Evolutionary conservation across 371 early-diverging fungal genomes (phyloP).

Genomic region (Mucor sp.): DNA sequence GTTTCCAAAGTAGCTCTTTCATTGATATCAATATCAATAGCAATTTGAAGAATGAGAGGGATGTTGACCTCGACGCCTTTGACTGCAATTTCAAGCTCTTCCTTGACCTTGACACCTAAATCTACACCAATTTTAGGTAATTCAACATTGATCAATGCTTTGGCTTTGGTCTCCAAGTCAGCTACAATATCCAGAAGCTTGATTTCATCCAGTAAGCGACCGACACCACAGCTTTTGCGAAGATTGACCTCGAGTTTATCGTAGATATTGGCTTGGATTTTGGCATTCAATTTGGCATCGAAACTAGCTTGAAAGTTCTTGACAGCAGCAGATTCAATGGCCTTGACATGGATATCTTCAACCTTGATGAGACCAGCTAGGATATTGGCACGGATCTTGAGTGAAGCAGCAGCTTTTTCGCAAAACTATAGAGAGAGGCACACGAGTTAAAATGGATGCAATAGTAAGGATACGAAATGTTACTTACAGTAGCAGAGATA

Average conservation of each 20-base stretch:
- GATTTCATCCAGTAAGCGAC: slow-evolving; percentile 10
- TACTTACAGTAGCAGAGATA: slow-evolving; percentile 24
- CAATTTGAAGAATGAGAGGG: slow-evolving; percentile 12
- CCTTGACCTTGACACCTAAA: slow-evolving; percentile 18
- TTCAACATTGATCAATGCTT: slow-evolving; percentile 21
- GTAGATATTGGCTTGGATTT: slow-evolving; percentile 24
- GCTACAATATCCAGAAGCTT: slow-evolving; percentile 24
- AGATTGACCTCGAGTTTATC: slow-evolving; percentile 26
- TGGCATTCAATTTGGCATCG: slow-evolving; percentile 10
- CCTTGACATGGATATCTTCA: slow-evolving; percentile 19
- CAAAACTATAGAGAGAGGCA: slow-evolving; percentile 4
- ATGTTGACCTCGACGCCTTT: slow-evolving; percentile 24
- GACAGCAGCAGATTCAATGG: slow-evolving; percentile 25
- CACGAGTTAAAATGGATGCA: no score
- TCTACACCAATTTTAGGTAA: slow-evolving; percentile 25
- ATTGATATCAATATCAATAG: slow-evolving; percentile 13
- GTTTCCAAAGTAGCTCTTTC: slow-evolving; percentile 6
- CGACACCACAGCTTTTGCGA: slow-evolving; percentile 9
- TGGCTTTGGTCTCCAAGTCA: slow-evolving; percentile 25
- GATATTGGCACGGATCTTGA: slow-evolving; percentile 17
- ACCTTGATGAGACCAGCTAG: slow-evolving; percentile 22
- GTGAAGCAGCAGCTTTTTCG: slow-evolving; percentile 8
- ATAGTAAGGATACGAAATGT: no score
- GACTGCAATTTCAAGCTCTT: slow-evolving; percentile 19
- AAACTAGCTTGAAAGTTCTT: slow-evolving; percentile 20